A percentile compares a stretch with the other conserved stretches of the same genome.
These are phyloP conservation scores for Globisporangium apiculatum DNA, from an alignment of 352 stramenopile species.

Conservation along the genomic window DNA sequence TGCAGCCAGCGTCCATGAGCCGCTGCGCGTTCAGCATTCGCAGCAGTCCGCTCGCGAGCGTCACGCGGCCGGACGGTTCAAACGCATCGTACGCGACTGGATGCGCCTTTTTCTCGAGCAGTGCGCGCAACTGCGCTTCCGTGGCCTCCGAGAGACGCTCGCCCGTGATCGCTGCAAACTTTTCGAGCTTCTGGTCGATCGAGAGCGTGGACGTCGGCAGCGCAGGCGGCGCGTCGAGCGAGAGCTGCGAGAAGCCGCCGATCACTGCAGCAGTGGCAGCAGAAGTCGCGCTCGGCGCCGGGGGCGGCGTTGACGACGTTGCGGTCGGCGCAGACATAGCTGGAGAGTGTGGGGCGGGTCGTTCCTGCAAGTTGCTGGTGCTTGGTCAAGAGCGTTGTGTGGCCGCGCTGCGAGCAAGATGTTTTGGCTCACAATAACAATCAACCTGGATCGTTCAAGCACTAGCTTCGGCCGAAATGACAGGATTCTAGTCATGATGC, in stretches of 20 bases:
- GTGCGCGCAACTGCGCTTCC: slow-evolving; percentile 65
- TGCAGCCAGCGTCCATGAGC: slow-evolving; percentile 87
- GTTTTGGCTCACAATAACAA: background rate
- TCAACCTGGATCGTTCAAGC: too few species aligned
- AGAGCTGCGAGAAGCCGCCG: slow-evolving; percentile 49
- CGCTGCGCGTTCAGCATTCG: slow-evolving; percentile 93
- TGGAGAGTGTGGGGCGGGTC: background rate
- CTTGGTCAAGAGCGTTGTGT: background rate
- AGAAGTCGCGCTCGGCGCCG: slow-evolving; percentile 25
- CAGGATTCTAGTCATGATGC: too few species aligned
- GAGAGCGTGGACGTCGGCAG: slow-evolving; percentile 29
- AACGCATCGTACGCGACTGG: slow-evolving; percentile 97
- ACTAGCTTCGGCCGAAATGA: too few species aligned
- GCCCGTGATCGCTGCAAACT: slow-evolving; percentile 48
- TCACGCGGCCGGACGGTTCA: slow-evolving; percentile 97
- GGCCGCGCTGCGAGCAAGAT: background rate
- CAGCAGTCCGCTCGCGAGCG: slow-evolving; percentile 94
- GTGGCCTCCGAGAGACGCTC: slow-evolving; percentile 27
- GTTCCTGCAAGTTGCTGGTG: background rate
- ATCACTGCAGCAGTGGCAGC: slow-evolving; percentile 10
- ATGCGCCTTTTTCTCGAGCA: slow-evolving; percentile 77
- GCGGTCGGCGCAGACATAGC: slow-evolving; percentile 9
- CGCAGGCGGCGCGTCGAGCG: slow-evolving; percentile 20
- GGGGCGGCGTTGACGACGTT: slow-evolving; percentile 27
- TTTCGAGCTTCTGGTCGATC: slow-evolving; percentile 56